Evolutionary conservation across 179 eudicot species (phyloP), one percentile per base, ranked within the genome.

Genomic region (Beta macrorhiza): DNA sequence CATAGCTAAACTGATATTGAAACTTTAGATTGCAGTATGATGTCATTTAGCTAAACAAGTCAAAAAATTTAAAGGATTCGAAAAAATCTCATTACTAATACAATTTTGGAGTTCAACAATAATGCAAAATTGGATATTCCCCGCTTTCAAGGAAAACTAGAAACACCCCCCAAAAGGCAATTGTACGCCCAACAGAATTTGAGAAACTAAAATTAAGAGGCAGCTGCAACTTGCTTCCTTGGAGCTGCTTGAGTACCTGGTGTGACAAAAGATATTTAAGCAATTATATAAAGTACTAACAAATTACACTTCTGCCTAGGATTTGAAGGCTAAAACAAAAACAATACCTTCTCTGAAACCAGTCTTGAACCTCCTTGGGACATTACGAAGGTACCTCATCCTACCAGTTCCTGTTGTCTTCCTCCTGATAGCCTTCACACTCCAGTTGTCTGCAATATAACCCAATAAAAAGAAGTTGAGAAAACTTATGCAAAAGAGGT

Each of bases 331-430:
- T 51, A 13, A 11, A 45, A 25, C 8, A 9, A 7, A 20, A 65
- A 5, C 19, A 44, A 80, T 83, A 94, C 98, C 97, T 89, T 94
- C 98, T 88, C 93, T 93, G 89, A 94, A 91, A 52, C 88, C 89
- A 70, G 88, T 90, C 94, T 93, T 94, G 90, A 94, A 94, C 85
- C 98, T 89, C 77, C 92, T 90, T 14, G 98, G 96, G 17, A 94
- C 93, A 68, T 94, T 77, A 22, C 94, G 96, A 17, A 94, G 93
- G 82, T 94, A 91, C 89, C 96, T 90, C 97, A 94, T 94, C 19
- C 96, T 92, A 13, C 98, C 98, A 3, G 97, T 94, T 61, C 97
- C 97, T 29, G 97, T 94, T 7, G 97, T 94, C 93, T 94, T 94
- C 86, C 98, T 89, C 83, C 98, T 83, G 83, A 93, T 94, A 17